Conservation (phyloP, 805 yeast species). For the Millerozyma acaciae region DNA sequence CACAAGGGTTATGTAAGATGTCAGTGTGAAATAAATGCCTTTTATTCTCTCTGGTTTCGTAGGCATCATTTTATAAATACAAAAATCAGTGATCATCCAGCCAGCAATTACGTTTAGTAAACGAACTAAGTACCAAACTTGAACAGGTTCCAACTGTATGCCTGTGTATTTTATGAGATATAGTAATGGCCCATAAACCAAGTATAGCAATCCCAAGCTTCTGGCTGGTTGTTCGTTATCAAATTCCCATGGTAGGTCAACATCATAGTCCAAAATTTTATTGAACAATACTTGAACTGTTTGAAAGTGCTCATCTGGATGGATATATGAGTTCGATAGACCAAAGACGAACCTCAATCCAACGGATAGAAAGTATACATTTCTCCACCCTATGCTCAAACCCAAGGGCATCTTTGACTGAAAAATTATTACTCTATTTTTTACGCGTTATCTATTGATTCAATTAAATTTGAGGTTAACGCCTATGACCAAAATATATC, state of each 20-base stretch:
- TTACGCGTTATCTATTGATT: neutral
- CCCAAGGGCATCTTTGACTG: neutral
- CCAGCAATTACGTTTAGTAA: constrained; percentile 41
- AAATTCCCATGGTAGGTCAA: constrained; percentile 83
- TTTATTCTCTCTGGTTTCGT: constrained; percentile 47
- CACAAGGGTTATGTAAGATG: constrained; percentile 68
- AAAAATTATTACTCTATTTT: neutral
- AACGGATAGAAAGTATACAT: constrained; percentile 40
- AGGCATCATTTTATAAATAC: constrained; percentile 45
- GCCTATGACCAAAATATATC: too few relatives aligned
- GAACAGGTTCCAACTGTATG: constrained; percentile 41
- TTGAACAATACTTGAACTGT: constrained; percentile 68
- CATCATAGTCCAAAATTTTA: constrained; percentile 41
- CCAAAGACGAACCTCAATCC: constrained; percentile 54
- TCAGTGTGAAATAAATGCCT: constrained; percentile 47
- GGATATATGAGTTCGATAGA: constrained; percentile 77
- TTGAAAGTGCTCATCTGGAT: constrained; percentile 97
- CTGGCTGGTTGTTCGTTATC: constrained; percentile 53
- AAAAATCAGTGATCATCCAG: constrained; percentile 37
- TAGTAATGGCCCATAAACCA: constrained; percentile 67
- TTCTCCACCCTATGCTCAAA: constrained; percentile 41
- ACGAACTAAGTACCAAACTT: constrained; percentile 52
- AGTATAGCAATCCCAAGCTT: constrained; percentile 63
- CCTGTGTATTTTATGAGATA: constrained; percentile 27
- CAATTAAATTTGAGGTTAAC: neutral